A percentile compares a stretch with the other conserved stretches of the same genome.
phyloP scores from a whole-genome alignment of 2,329 filamentous ascomycete genomes.

The Emmonsiellopsis sp. region DNA sequence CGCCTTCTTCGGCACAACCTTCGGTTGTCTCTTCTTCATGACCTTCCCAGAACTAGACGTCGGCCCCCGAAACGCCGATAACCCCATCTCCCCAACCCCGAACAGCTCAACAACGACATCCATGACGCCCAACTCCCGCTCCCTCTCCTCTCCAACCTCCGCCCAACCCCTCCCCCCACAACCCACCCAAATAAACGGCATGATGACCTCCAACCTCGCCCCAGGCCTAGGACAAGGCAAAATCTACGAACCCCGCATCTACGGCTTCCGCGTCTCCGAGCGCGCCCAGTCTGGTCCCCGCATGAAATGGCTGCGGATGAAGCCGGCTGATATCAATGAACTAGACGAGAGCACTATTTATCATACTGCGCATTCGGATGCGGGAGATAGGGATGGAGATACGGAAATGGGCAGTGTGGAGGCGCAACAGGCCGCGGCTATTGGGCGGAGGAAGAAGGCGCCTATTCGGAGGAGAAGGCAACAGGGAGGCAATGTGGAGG shows the following conservation, averaged over 20 bases:
- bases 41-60: conserved; percentile 96
- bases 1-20: conserved; percentile 96
- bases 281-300: conserved; percentile 79
- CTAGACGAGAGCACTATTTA: conserved; percentile 59
- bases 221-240: conserved; percentile 72
- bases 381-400: conserved; percentile 29
- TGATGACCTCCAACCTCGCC: conserved; percentile 76
- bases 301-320: conserved; percentile 92
- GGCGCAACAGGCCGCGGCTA: conserved; percentile 27
- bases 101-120: conserved; percentile 7
- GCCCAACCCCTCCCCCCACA: conserved; percentile 35
- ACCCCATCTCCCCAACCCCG: conserved; percentile 19
- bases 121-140: conserved; percentile 20
- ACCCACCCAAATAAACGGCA: conserved; percentile 64
- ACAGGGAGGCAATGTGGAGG: conserved; percentile 23
- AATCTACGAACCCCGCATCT: conserved; percentile 92
- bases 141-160: conserved; percentile 13
- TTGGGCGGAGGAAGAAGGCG: conserved; percentile 32
- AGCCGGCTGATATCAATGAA: conserved; percentile 69
- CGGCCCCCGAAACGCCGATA: conserved; percentile 54
- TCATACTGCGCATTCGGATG: conserved; percentile 22
- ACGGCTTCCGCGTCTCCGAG: conserved; percentile 91
- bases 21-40: conserved; percentile 94
- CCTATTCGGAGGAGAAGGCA: conserved; percentile 31
- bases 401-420: conserved; percentile 25